Conservation (phyloP, 768 basidiomycete species). For the Pleurotus pulmonarius region DNA sequence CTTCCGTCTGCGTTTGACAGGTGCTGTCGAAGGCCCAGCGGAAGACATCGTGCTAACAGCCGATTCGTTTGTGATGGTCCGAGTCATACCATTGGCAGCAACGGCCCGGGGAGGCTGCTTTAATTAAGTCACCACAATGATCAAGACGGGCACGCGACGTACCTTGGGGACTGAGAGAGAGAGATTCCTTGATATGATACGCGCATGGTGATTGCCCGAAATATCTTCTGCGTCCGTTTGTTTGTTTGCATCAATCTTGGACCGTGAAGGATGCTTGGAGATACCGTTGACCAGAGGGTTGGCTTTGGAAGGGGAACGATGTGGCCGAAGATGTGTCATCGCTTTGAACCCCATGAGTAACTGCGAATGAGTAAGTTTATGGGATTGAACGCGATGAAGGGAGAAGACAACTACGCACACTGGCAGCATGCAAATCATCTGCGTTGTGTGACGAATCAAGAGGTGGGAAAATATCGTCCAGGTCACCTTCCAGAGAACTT, state of each 20-base stretch:
- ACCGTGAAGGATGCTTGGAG: slow-evolving; percentile 1
- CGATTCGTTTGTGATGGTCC: slow-evolving; percentile 17
- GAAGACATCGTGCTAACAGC: slow-evolving; percentile 11
- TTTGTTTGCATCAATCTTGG: slow-evolving; percentile 12
- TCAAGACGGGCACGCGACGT: too few relatives aligned
- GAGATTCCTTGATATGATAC: neutral
- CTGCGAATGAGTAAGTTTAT: neutral
- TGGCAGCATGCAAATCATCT: slow-evolving; percentile 57
- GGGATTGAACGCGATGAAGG: too few relatives aligned
- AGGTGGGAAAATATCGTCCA: slow-evolving; percentile 34
- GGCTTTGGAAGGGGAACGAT: neutral
- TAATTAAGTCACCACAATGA: too few relatives aligned
- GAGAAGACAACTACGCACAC: slow-evolving; percentile 33
- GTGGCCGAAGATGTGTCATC: neutral
- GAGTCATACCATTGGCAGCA: slow-evolving; percentile 10
- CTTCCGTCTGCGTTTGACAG: slow-evolving; percentile 35
- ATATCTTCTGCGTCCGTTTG: slow-evolving; percentile 25
- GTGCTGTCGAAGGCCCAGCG: slow-evolving; percentile 31
- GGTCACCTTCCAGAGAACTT: slow-evolving; percentile 61
- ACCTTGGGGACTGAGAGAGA: neutral
- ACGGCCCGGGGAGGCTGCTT: too few relatives aligned
- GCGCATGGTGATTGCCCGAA: neutral
- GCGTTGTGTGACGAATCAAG: slow-evolving; percentile 24
- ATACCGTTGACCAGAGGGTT: neutral
- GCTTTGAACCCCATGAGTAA: too few relatives aligned